Evolutionary conservation across 768 basidiomycete genomes (phyloP).

Genomic region (Hygrophoropsis aurantiaca): DNA sequence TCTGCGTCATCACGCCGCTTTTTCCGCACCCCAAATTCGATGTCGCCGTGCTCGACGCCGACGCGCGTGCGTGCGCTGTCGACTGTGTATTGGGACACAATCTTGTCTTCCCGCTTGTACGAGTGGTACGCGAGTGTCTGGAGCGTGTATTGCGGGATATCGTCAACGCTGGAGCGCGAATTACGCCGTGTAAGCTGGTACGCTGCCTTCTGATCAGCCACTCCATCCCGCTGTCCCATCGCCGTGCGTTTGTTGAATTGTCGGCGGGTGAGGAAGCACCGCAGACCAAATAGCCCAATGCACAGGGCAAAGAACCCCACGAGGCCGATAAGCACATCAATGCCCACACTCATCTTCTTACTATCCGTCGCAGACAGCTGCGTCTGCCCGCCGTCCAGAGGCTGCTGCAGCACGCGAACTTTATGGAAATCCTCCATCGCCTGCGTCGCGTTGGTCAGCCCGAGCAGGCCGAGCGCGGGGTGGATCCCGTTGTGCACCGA

Average conservation of each 20-base stretch:
- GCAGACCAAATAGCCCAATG: conserved; percentile 48
- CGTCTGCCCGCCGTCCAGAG: conserved; percentile 35
- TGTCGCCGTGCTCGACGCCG: conserved; percentile 16
- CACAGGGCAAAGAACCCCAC: conserved; percentile 59
- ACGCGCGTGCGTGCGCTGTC: conserved; percentile 30
- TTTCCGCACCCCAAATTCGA: conserved; percentile 12
- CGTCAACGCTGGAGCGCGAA: conserved; percentile 23
- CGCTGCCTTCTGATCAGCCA: conserved; percentile 9
- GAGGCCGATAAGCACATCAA: conserved; percentile 62
- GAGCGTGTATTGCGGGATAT: conserved; percentile 37
- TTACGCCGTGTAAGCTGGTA: conserved; percentile 37
- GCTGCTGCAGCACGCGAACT: conserved; percentile 66
- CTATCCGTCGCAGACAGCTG: conserved; percentile 14
- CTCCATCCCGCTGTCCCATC: conserved; percentile 13
- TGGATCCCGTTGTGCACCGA: conserved; percentile 16
- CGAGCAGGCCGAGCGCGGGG: conserved; percentile 59
- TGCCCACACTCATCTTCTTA: conserved; percentile 52
- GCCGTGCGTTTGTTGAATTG: conserved; percentile 23
- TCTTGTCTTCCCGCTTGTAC: conserved; percentile 36
- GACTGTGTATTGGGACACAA: conserved; percentile 32
- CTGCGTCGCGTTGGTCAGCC: conserved; percentile 57
- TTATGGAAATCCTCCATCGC: conserved; percentile 69
- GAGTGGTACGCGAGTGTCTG: conserved; percentile 38
- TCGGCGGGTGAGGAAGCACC: conserved; percentile 51
- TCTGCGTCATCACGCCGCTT: conserved; percentile 1